These are phyloP conservation scores for Periconia digitata DNA, from an alignment of 2,329 filamentous ascomycete species.

Conservation along the genomic window DNA sequence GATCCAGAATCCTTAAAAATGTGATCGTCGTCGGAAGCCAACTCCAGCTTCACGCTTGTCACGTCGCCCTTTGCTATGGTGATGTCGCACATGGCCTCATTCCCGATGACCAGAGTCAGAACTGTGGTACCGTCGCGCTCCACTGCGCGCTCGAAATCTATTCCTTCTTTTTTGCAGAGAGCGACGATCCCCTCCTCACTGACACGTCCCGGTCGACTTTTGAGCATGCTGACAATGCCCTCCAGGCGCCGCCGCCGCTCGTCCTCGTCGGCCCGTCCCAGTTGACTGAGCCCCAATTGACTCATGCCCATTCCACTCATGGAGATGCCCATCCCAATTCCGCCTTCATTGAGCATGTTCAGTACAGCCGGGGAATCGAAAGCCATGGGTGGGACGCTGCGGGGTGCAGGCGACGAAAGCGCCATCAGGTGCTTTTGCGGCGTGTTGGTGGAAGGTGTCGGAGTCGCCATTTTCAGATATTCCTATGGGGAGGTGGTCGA, in stretches of 20 bases:
- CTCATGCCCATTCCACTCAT: constrained; percentile 41
- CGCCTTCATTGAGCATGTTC: constrained; percentile 43
- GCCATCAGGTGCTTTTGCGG: constrained; percentile 39
- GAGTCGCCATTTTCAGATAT: constrained; percentile 43
- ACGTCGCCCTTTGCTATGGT: constrained; percentile 41
- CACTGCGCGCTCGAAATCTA: constrained; percentile 48
- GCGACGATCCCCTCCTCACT: constrained; percentile 76
- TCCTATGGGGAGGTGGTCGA: too few species aligned
- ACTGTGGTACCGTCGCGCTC: constrained; percentile 29
- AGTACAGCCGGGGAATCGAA: constrained; percentile 49
- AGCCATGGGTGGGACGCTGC: constrained; percentile 45
- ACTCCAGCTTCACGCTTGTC: constrained; percentile 63
- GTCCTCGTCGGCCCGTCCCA: constrained; percentile 54
- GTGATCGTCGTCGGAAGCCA: constrained; percentile 63
- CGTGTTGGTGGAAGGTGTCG: constrained; percentile 41
- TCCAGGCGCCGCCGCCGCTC: constrained; percentile 57
- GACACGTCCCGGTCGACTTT: constrained; percentile 67
- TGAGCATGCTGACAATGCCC: constrained; percentile 66
- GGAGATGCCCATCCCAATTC: constrained; percentile 43
- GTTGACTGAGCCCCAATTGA: constrained; percentile 40
- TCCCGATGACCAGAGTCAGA: constrained; percentile 39
- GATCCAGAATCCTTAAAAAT: constrained; percentile 46
- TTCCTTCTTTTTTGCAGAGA: constrained; percentile 66
- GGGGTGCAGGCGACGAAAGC: constrained; percentile 46
- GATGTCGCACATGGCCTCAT: constrained; percentile 36